Base-by-base conservation (phyloP, 2,329 filamentous ascomycete species). In the Boeremia exigua region DNA sequence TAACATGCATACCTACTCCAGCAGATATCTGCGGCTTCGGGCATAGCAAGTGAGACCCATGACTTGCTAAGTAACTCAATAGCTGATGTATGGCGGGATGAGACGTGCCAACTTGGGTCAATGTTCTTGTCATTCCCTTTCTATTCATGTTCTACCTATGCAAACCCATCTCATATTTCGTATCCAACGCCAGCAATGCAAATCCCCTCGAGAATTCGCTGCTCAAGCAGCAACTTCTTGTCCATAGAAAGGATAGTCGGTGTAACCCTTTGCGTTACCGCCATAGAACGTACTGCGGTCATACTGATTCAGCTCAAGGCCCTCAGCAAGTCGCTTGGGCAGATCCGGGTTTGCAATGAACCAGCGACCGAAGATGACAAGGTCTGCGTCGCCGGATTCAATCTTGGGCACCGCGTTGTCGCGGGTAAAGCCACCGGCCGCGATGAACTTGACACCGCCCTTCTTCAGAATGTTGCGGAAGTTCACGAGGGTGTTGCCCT, bases 401-500 rank as follows among this genome's bases (percentile, higher is more conserved):
- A 84, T 63, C 36, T 82, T 77, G 1, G 79, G 80, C 74, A 78
- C 81, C 0, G 76, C 77, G 58, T 83, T 85, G 33, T 73, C 74
- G 37, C 83, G 76, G 47, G 81, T 75, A 70, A 80, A 86, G 0
- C 83, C 83, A 6, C 84, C 84, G 0, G 81, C 83, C 0, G 82
- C 80, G 58, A 86, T 79, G 70, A 86, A 84, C 0, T 82, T 83
- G 0, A 82, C 82, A 6, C 74, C 69, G 2, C 78, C 79, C 56
- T 59, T 75, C 51, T 45, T 60, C 47, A 84, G 81, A 55, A 86
- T 85, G 10, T 77, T 60, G 17, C 82, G 79, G 54, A 78, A 66
- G 30, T 72, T 66, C 17, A 60, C 43, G 6, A 79, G 70, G 11
- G 60, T 67, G 27, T 75, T 67, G 6, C 56, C 59, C 45, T 65